These are phyloP conservation scores for Yamadazyma dendronema DNA, from an alignment of 1,139 yeast genomes.

Conservation along the genomic window DNA sequence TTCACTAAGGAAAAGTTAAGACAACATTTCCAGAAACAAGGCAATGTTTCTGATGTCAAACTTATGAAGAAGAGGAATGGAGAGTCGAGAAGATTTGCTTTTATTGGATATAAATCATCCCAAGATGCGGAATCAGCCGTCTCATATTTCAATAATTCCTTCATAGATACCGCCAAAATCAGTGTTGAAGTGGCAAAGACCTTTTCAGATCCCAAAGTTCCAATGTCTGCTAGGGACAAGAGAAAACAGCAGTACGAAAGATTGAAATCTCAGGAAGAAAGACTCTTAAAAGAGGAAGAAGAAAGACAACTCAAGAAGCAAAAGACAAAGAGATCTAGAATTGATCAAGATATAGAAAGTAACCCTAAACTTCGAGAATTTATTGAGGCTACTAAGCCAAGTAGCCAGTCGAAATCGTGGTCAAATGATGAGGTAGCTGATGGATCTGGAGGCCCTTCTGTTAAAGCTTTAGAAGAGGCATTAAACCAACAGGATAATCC, in stretches of 20 bases:
- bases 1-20: slow-evolving; percentile 73
- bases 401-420: slow-evolving; percentile 66
- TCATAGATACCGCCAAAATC: slow-evolving; percentile 77
- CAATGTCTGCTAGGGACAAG: slow-evolving; percentile 68
- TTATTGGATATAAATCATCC: slow-evolving; percentile 74
- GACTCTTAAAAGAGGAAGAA: slow-evolving; percentile 46
- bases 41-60: slow-evolving; percentile 82
- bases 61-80: slow-evolving; percentile 79
- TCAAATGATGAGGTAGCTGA: slow-evolving; percentile 67
- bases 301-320: slow-evolving; percentile 27
- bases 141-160: slow-evolving; percentile 70
- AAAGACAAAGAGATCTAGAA: slow-evolving; percentile 26
- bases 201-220: slow-evolving; percentile 78
- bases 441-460: slow-evolving; percentile 51
- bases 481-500: slow-evolving; percentile 22
- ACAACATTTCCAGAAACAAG: slow-evolving; percentile 63
- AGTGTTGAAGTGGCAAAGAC: slow-evolving; percentile 82
- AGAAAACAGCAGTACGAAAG: slow-evolving; percentile 54
- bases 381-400: slow-evolving; percentile 79
- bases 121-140: slow-evolving; percentile 81
- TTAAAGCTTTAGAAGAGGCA: slow-evolving; percentile 41
- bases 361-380: slow-evolving; percentile 77
- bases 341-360: slow-evolving; percentile 58
- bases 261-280: slow-evolving; percentile 54
- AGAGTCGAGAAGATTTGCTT: slow-evolving; percentile 89